Evolutionary conservation across 768 basidiomycete species (phyloP), one percentile per base, ranked within the genome.

Genomic region (Kwoniella dendrophila): DNA sequence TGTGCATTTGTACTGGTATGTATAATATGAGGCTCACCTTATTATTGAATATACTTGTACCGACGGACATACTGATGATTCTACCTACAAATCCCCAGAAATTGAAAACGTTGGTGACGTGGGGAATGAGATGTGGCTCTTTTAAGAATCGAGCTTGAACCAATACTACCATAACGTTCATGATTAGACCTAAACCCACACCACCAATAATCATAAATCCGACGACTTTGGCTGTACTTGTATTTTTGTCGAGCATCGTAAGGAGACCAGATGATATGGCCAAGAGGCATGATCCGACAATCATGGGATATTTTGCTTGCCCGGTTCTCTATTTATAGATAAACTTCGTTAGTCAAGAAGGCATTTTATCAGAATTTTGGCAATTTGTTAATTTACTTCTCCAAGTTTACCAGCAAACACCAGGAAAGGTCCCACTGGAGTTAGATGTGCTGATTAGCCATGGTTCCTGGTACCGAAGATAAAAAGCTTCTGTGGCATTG

Each of bases 41-140:
- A 63, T 75, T 75, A 43, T 67, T 62, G 64, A 75, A 75, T 18
- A 75, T 60, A 41, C 62, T 67, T 2, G 73, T 75, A 12, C 60
- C 67, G 3, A 64, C 57, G 5, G 70, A 70, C 61, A 74, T 68
- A 20, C 63, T 67, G 22, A 70, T 33, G 20, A 69, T 69, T 6
- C 69, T 54, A n/a, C 66, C 68, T 10, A 69, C 33, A 45, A 71
- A 74, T 2, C 64, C 65, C 47, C 40, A 53, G 36, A 64, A 68
- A 27, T 56, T 63, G 50, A 56, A 48, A 8, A 57, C 48, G 26
- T 33, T 56, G 7, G 66, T 64, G 11, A 58, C 57, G 49, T 63
- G 62, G 4, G 67, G 49, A 3, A 71, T 62, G 6, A 70, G 40
- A 1, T 45, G 55, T 11, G 66, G 67, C 41, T 62, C 60, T n/a